Base-by-base conservation (phyloP, 2,329 filamentous ascomycete genomes). In the Alternaria incomplexa region DNA sequence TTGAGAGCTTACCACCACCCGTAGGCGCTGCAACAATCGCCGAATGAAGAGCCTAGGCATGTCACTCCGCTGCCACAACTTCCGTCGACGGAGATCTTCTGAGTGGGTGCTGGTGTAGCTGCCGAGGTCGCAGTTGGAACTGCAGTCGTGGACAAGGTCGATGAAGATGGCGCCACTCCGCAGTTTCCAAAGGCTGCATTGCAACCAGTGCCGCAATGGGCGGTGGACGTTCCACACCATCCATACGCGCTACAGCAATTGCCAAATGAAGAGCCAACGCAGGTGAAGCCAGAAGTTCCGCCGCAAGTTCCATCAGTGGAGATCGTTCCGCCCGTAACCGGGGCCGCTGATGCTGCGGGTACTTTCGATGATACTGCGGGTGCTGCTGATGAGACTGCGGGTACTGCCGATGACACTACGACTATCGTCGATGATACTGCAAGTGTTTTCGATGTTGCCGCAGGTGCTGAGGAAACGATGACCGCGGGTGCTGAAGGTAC, bases 191-290 rank as follows among this genome's bases (percentile, higher is more conserved):
- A 80, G n/a, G 47, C 67, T 36, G 71, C 59, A 56, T 79, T 73
- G 68, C 76, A 80, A 23, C 73, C 71, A 9, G 65, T 69, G 40
- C 62, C 69, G 61, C 76, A 78, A 62, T 77, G 66, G 25, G 56
- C 66, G n/a, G 56, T 51, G 12, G 72, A 72, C 11, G 68, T 67
- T 17, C 75, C 75, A 57, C 83, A 85, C 64, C 72, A 78, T 17
- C 81, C 80, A 63, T 77, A 77, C 56, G 69, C 70, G 15, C 77
- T 81, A 74, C 83, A 85, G 74, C 83, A 84, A 65, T 80, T 74
- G 4, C 82, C 83, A 62, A 81, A 83, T 8, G 69, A 53, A 58
- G 79, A 81, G 17, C 81, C 82, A 26, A 73, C 62, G 69, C 83
- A 84, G 9, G 81, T 83, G 67, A 57, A 66, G 22, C 64, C 64